Evolutionary conservation across 306 rosid species (phyloP), one percentile per base, ranked within the genome.

Genomic region (Quercus glauca): DNA sequence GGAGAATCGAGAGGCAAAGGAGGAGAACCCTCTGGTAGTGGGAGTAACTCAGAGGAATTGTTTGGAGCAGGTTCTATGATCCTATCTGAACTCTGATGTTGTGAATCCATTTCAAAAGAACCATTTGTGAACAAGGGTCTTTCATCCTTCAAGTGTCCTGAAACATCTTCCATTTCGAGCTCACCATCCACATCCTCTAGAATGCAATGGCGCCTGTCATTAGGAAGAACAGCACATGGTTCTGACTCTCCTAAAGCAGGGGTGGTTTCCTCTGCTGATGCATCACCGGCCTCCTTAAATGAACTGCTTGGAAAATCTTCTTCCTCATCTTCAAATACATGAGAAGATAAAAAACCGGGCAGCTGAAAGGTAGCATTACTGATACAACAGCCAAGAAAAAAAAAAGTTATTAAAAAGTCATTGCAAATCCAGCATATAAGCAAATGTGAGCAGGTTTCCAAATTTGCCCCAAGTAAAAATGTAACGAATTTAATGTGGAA

Each of bases 81-180:
- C 75, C 80, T 72, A 64, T 87, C 90, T 52, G 86, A 81, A 60
- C 79, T 77, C 79, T 35, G 88, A 75, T 55, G 86, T 52, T 78
- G 91, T 72, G 86, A 63, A 60, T 88, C 92, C 57, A 84, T 69
- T 79, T 89, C 93, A 73, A 78, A 83, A 75, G 86, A 87, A 56
- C 78, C 81, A 80, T 87, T 78, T 8, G 74, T 74, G 19, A 72
- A 57, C 81, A 73, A 59, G 29, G 89, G 78, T 53, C 85, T 91
- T 59, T 91, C 98, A 55, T 96, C 98, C 91, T 90, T 95, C 5
- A 81, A 86, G 75, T 89, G 93, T 74, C 93, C 99, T 71, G 99
- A 93, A 71, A 96, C 99, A 87, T 96, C 98, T 87, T 96, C 99
- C 99, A 96, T 96, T 88, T 96, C 99, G 59, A 96, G 97, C 60